These are phyloP conservation scores for Arthroderma sp. DNA, from an alignment of 2,329 filamentous ascomycete genomes.

Conservation along the genomic window DNA sequence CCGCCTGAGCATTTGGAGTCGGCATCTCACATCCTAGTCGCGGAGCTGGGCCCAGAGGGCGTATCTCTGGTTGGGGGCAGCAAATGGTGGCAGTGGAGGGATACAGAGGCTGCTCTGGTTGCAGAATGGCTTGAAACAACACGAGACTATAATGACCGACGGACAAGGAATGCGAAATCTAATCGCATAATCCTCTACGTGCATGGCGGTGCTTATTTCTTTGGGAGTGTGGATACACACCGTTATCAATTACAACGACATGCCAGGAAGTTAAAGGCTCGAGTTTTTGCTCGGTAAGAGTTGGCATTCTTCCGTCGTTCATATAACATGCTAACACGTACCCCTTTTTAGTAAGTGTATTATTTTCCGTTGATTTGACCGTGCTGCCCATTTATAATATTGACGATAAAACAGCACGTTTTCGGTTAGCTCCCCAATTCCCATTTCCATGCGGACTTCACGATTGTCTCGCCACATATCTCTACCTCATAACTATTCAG, in stretches of 20 bases:
- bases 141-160: slow-evolving; percentile 61
- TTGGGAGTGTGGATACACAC: slow-evolving; percentile 90
- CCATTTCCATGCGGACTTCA: slow-evolving; percentile 89
- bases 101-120: slow-evolving; percentile 50
- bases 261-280: slow-evolving; percentile 81
- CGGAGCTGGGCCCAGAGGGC: slow-evolving; percentile 67
- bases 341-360: slow-evolving; percentile 7
- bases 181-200: slow-evolving; percentile 84
- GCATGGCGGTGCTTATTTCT: slow-evolving; percentile 90
- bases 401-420: slow-evolving; percentile 43
- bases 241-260: slow-evolving; percentile 97
- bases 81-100: slow-evolving; percentile 82
- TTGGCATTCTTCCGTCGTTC: not conserved
- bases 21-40: slow-evolving; percentile 55
- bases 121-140: slow-evolving; percentile 98
- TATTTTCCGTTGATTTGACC: not conserved
- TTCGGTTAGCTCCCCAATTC: slow-evolving; percentile 82
- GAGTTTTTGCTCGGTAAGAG: slow-evolving; percentile 61
- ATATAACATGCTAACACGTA: not conserved
- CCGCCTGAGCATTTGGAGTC: slow-evolving; percentile 50
- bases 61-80: slow-evolving; percentile 64
- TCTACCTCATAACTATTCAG: slow-evolving; percentile 66
- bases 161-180: slow-evolving; percentile 46
- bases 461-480: slow-evolving; percentile 78
- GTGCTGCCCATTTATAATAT: not conserved